Evolutionary conservation across 768 basidiomycete species (phyloP).

Genomic region (Boletus tylopilopsis): DNA sequence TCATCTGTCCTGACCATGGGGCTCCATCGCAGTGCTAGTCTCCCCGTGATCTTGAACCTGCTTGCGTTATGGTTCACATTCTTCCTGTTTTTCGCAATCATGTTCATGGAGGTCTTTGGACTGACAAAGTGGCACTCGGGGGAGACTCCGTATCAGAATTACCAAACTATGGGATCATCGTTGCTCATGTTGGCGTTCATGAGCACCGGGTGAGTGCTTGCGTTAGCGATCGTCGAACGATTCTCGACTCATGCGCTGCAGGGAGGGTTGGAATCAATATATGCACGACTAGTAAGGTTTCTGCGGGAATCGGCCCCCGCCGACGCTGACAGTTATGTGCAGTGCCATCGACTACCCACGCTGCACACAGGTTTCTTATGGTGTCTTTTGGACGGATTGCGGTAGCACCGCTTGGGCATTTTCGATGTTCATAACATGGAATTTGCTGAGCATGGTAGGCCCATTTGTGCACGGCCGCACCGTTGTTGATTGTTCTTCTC

Average conservation of each 20-base stretch:
- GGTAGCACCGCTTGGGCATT: slow-evolving; percentile 84
- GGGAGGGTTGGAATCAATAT: slow-evolving; percentile 95
- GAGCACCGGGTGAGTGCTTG: slow-evolving; percentile 74
- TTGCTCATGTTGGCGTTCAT: slow-evolving; percentile 90
- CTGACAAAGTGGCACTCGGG: slow-evolving; percentile 79
- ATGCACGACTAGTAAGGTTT: slow-evolving; percentile 87
- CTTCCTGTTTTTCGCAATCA: slow-evolving; percentile 88
- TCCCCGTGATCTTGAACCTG: slow-evolving; percentile 82
- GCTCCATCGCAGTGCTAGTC: slow-evolving; percentile 56
- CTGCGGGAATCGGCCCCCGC: neutral
- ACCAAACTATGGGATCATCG: slow-evolving; percentile 70
- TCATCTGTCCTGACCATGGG: neutral
- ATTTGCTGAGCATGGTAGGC: slow-evolving; percentile 85
- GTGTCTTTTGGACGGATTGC: slow-evolving; percentile 73
- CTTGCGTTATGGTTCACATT: slow-evolving; percentile 85
- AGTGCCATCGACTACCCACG: slow-evolving; percentile 77
- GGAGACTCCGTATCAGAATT: slow-evolving; percentile 65
- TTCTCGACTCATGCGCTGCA: slow-evolving; percentile 26
- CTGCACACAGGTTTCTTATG: slow-evolving; percentile 56
- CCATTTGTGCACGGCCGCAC: slow-evolving; percentile 12
- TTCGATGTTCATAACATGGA: slow-evolving; percentile 90
- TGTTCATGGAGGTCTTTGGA: slow-evolving; percentile 87
- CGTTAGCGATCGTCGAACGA: neutral
- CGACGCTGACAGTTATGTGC: neutral
- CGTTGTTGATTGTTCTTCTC: neutral